These are phyloP conservation scores for Fusarium napiforme DNA, from an alignment of 2,329 filamentous ascomycete genomes.

Conservation along the genomic window DNA sequence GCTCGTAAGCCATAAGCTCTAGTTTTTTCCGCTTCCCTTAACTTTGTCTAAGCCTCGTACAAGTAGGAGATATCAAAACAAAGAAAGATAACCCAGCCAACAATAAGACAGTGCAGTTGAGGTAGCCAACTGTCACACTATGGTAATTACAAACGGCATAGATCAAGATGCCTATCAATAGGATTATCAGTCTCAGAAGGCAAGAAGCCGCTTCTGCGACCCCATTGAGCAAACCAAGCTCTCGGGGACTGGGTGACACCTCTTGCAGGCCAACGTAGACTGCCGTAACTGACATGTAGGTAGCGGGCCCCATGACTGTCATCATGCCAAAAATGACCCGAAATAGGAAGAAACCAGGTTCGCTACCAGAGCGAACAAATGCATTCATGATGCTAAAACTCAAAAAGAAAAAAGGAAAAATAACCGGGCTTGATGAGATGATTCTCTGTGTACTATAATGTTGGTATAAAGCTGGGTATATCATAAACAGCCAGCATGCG, in stretches of 20 bases:
- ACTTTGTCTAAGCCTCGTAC: background rate
- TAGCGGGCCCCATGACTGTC: background rate
- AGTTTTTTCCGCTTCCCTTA: background rate
- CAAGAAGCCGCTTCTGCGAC: background rate
- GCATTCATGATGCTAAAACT: background rate
- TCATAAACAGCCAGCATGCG: background rate
- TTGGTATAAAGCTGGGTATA: background rate
- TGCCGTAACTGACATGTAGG: background rate
- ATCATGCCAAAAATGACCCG: background rate
- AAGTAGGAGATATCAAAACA: background rate
- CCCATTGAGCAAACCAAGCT: background rate
- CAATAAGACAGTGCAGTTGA: background rate
- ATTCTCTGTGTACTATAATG: background rate
- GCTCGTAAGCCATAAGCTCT: accelerated
- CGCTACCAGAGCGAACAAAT: background rate
- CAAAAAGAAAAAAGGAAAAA: background rate
- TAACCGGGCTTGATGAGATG: background rate
- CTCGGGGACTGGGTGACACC: background rate
- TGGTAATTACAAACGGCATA: background rate
- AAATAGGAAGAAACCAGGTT: background rate
- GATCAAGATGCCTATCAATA: background rate
- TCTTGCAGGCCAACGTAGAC: background rate
- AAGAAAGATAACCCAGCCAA: background rate
- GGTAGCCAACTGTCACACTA: background rate
- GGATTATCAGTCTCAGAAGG: background rate